A percentile compares a stretch with the other conserved stretches of the same genome.
Evolutionary conservation across 2,329 filamentous ascomycete genomes (phyloP).

Genomic region (Didymosphaeria variabile): DNA sequence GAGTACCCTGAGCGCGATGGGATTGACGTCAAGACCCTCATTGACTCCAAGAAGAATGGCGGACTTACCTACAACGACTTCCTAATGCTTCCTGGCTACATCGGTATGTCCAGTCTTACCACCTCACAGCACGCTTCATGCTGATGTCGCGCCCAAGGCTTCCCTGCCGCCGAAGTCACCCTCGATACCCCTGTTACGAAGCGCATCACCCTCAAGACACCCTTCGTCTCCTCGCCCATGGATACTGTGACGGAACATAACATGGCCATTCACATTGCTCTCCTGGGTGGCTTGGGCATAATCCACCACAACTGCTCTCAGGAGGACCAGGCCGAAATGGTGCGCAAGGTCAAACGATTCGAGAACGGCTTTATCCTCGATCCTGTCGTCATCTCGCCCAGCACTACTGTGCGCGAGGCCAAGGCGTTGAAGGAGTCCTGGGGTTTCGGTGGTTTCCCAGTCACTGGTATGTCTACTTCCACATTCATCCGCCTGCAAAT

Average conservation of each 20-base stretch:
- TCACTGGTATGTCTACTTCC: conserved; percentile 79
- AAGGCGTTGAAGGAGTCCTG: conserved; percentile 95
- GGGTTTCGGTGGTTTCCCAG: conserved; percentile 98
- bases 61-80: conserved; percentile 99
- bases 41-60: conserved; percentile 90
- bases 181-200: conserved; percentile 95
- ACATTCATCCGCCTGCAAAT: conserved; percentile 50
- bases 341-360: conserved; percentile 98
- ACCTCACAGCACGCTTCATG: conserved; percentile 16
- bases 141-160: conserved; percentile 63
- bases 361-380: conserved; percentile 99
- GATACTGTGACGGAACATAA: conserved; percentile 99
- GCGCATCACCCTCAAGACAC: conserved; percentile 94
- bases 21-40: conserved; percentile 82
- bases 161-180: conserved; percentile 86
- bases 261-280: conserved; percentile 98
- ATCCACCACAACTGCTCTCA: conserved; percentile 99
- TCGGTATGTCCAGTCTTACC: conserved; percentile 65
- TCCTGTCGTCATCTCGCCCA: conserved; percentile 87
- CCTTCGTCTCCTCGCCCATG: conserved; percentile 98
- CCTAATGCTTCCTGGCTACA: conserved; percentile 94
- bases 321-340: conserved; percentile 97
- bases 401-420: conserved; percentile 89
- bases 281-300: conserved; percentile 88
- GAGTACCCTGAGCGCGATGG: conserved; percentile 86